Conservation (phyloP, 441 rosid species). For the Populus trichocarpa region DNA sequence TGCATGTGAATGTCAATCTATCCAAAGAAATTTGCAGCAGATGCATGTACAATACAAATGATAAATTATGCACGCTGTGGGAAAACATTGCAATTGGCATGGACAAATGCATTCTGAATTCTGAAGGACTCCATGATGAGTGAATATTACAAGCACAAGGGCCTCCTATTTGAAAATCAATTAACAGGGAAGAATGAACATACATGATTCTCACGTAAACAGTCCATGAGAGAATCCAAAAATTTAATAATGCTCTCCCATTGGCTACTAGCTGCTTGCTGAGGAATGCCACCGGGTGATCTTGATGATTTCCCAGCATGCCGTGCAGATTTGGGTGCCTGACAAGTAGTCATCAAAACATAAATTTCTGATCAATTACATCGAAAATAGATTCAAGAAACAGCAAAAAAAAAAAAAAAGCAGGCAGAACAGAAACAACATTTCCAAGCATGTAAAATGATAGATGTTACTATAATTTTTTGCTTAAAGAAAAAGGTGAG, state of each 20-base stretch:
- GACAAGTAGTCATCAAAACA: slow-evolving; percentile 5
- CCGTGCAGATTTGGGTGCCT: slow-evolving; percentile 89
- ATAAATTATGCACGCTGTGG: not conserved
- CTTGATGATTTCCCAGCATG: slow-evolving; percentile 75
- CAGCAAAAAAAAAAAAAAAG: slow-evolving; percentile 7
- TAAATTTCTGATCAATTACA: not conserved
- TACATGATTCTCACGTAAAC: slow-evolving; percentile 83
- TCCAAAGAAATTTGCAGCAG: not conserved
- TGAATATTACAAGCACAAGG: not conserved
- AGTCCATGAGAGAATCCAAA: slow-evolving; percentile 85
- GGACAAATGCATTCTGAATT: not conserved
- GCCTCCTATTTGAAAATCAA: not conserved
- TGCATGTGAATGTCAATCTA: not conserved
- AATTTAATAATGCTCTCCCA: slow-evolving; percentile 93
- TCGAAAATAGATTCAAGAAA: slow-evolving; percentile 4
- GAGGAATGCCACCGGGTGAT: slow-evolving; percentile 67
- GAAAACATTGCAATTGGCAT: too few relatives aligned
- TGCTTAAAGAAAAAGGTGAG: not conserved
- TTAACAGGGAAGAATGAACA: slow-evolving; percentile 21
- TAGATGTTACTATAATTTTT: not conserved
- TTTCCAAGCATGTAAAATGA: not conserved
- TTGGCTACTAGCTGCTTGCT: slow-evolving; percentile 64
- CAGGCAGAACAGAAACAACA: not conserved
- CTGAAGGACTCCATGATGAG: not conserved
- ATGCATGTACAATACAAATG: not conserved